phyloP scores from a whole-genome alignment of 2,329 filamentous ascomycete species.

The Fusarium coffeatum region DNA sequence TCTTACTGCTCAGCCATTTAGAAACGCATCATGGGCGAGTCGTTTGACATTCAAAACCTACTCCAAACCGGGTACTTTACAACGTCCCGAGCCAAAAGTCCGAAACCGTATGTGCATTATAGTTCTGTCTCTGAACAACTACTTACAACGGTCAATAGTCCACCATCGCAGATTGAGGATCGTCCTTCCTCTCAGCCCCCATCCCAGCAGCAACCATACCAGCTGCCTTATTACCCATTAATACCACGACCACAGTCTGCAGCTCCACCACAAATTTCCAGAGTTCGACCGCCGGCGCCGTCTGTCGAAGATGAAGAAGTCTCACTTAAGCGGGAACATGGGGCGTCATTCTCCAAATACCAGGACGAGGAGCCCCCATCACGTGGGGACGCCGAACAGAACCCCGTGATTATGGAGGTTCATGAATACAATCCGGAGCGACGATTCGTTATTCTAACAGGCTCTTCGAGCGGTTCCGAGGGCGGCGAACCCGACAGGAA shows the following conservation, averaged over 20 bases:
- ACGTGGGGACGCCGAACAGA: constrained; percentile 75
- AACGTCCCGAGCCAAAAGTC: constrained; percentile 57
- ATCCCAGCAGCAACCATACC: constrained; percentile 27
- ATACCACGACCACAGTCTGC: constrained; percentile 32
- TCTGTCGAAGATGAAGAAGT: constrained; percentile 76
- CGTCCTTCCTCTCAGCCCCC: constrained; percentile 33
- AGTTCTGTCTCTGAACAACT: not conserved
- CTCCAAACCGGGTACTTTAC: constrained; percentile 64
- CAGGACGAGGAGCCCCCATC: constrained; percentile 67
- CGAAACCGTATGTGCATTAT: constrained; percentile 43
- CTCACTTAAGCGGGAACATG: constrained; percentile 71
- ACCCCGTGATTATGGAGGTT: constrained; percentile 74
- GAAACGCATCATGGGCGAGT: constrained; percentile 56
- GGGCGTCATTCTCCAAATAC: constrained; percentile 47
- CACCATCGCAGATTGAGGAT: constrained; percentile 35
- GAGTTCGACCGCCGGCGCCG: constrained; percentile 68
- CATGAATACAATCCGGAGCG: constrained; percentile 70
- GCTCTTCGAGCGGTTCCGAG: constrained; percentile 44
- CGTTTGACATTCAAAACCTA: constrained; percentile 58
- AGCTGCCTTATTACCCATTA: constrained; percentile 37
- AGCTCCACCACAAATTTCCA: constrained; percentile 35
- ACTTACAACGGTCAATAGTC: constrained; percentile 36
- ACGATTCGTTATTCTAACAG: constrained; percentile 70
- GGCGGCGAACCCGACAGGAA: constrained; percentile 45
- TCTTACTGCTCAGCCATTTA: constrained; percentile 25